Evolutionary conservation across 805 yeast genomes (phyloP).

Genomic region (Wickerhamiella bombiphila): DNA sequence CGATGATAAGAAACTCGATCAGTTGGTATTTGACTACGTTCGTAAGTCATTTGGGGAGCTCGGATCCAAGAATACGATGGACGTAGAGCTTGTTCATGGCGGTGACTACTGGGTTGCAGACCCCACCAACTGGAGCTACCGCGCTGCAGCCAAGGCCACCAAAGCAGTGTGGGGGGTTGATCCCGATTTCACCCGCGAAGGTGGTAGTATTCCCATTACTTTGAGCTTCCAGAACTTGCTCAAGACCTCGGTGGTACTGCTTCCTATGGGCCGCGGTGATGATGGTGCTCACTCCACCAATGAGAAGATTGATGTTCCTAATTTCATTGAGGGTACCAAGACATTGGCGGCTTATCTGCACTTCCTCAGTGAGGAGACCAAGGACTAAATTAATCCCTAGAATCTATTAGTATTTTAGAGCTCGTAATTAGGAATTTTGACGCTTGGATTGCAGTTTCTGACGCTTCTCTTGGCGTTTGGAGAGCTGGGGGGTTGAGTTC

Average conservation of each 20-base stretch:
- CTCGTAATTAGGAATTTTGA: not conserved
- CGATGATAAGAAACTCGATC: slow-evolving; percentile 61
- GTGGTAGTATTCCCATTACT: slow-evolving; percentile 97
- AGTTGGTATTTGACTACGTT: slow-evolving; percentile 60
- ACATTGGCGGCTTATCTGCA: slow-evolving; percentile 88
- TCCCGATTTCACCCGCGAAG: slow-evolving; percentile 97
- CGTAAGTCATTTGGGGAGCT: slow-evolving; percentile 50
- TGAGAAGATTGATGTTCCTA: slow-evolving; percentile 78
- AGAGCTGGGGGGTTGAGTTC: no score
- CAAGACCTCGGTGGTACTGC: slow-evolving; percentile 68
- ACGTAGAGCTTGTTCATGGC: slow-evolving; percentile 72
- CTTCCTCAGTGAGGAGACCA: slow-evolving; percentile 43
- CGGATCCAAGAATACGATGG: slow-evolving; percentile 60
- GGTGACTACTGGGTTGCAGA: slow-evolving; percentile 95
- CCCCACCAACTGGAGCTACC: slow-evolving; percentile 82
- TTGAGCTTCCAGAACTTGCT: slow-evolving; percentile 80
- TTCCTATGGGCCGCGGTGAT: slow-evolving; percentile 98
- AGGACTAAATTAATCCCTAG: slow-evolving; percentile 9
- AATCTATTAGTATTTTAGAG: not conserved
- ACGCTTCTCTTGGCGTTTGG: slow-evolving; percentile 1
- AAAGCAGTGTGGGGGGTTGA: slow-evolving; percentile 87
- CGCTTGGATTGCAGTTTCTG: slow-evolving; percentile 1
- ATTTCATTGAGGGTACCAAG: slow-evolving; percentile 88
- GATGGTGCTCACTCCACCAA: slow-evolving; percentile 98
- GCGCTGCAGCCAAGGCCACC: slow-evolving; percentile 91